A percentile compares a stretch with the other conserved stretches of the same genome.
Evolutionary conservation across 2,329 filamentous ascomycete genomes (phyloP).

Genomic region (Aspergillus awamori): DNA sequence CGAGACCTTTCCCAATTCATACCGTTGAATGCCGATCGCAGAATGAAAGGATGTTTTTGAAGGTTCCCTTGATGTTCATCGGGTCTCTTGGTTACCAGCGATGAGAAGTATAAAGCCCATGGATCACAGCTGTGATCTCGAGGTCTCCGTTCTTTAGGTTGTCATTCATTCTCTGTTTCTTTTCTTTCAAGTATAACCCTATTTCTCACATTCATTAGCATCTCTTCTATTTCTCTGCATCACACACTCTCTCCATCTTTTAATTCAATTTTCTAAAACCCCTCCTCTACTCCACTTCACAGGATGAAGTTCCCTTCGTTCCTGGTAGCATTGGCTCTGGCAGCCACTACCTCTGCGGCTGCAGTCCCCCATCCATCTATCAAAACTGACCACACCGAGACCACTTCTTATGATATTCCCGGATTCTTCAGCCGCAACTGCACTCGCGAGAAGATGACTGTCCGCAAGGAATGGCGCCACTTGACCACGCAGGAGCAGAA

Average conservation of each 20-base stretch:
- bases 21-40: not conserved
- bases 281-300: not conserved
- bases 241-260: not conserved
- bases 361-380: not conserved
- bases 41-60: not conserved
- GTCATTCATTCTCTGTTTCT: not conserved
- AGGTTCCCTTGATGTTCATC: too few species aligned
- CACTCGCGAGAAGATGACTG: conserved; percentile 8
- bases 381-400: not conserved
- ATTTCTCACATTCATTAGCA: not conserved
- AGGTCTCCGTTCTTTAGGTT: not conserved
- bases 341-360: not conserved
- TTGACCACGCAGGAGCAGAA: conserved; percentile 5
- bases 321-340: not conserved
- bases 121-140: not conserved
- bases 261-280: not conserved
- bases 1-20: not conserved
- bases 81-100: not conserved
- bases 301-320: not conserved
- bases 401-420: not conserved
- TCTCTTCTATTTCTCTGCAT: not conserved
- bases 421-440: not conserved
- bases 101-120: not conserved
- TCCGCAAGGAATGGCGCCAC: conserved; percentile 14
- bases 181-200: not conserved